Conservation (phyloP, 148 eudicot species). For the Vaccinium corymbosum region DNA sequence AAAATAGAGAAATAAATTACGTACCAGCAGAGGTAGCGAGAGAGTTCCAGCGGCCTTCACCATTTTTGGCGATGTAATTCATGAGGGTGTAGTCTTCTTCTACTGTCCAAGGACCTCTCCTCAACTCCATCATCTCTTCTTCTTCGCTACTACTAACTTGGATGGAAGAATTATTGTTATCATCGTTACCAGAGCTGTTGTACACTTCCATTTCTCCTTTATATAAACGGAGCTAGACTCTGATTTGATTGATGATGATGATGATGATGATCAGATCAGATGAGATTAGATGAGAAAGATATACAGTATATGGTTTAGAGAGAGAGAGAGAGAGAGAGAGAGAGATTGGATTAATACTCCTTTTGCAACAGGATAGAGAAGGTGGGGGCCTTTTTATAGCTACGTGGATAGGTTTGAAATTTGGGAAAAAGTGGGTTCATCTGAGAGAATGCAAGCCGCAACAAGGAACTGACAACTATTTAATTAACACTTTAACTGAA, state of each 20-base stretch:
- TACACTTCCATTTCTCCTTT: conserved; percentile 28
- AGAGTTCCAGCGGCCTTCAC: conserved; percentile 96
- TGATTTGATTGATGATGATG: conserved; percentile 14
- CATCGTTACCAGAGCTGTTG: background rate
- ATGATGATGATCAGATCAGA: background rate
- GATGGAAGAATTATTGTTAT: background rate
- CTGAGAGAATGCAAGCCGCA: conserved; percentile 73
- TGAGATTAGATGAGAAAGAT: conserved; percentile 3
- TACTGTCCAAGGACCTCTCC: conserved; percentile 91
- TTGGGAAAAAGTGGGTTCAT: conserved; percentile 33
- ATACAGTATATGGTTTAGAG: conserved; percentile 10
- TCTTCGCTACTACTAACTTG: conserved; percentile 19
- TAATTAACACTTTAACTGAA: conserved; percentile 1
- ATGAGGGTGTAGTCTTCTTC: conserved; percentile 81
- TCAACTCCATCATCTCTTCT: conserved; percentile 37
- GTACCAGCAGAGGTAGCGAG: conserved; percentile 85
- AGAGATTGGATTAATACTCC: conserved; percentile 21
- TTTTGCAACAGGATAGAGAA: conserved; percentile 28
- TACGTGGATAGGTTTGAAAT: conserved; percentile 28
- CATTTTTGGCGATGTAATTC: conserved; percentile 68
- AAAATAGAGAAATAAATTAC: background rate
- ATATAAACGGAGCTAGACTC: background rate
- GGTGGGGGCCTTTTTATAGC: conserved; percentile 54
- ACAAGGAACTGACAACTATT: conserved; percentile 25
- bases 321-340: conserved; percentile 23